Evolutionary conservation across 441 rosid species (phyloP).

Genomic region (Manihot esculenta): DNA sequence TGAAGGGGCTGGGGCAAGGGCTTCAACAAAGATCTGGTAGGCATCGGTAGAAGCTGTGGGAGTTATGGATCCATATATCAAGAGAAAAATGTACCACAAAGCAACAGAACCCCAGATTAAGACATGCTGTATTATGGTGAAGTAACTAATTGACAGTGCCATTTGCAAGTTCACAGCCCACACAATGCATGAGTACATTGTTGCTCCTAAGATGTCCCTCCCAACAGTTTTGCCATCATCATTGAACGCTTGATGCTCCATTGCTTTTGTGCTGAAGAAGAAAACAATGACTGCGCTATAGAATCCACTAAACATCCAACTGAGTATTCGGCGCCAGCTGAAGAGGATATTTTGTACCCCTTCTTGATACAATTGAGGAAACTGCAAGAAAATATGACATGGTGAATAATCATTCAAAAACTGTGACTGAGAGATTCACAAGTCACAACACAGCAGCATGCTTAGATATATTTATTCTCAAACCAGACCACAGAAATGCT

Average conservation of each 20-base stretch:
- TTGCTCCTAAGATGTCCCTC: slow-evolving; percentile 69
- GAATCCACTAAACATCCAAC: slow-evolving; percentile 79
- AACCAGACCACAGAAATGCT: not conserved
- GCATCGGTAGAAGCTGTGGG: slow-evolving; percentile 59
- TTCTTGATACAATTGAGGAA: slow-evolving; percentile 88
- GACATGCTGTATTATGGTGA: slow-evolving; percentile 75
- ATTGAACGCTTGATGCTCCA: slow-evolving; percentile 66
- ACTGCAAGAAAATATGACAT: slow-evolving; percentile 44
- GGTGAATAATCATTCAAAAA: slow-evolving; percentile 2
- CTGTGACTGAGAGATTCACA: not conserved
- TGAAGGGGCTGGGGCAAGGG: slow-evolving; percentile 79
- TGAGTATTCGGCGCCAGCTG: slow-evolving; percentile 69
- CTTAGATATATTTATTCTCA: not conserved
- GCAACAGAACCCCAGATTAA: slow-evolving; percentile 76
- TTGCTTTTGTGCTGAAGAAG: slow-evolving; percentile 65
- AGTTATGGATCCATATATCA: slow-evolving; percentile 68
- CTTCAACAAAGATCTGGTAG: slow-evolving; percentile 72
- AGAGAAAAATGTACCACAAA: slow-evolving; percentile 71
- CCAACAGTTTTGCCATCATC: slow-evolving; percentile 74
- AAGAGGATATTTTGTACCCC: slow-evolving; percentile 79
- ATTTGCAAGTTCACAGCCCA: slow-evolving; percentile 91
- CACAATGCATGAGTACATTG: slow-evolving; percentile 79
- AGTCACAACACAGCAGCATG: not conserved
- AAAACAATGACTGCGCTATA: slow-evolving; percentile 56
- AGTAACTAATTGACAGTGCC: slow-evolving; percentile 72